phyloP scores from a whole-genome alignment of 73 alveolate species.

The Breviolum minutum region DNA sequence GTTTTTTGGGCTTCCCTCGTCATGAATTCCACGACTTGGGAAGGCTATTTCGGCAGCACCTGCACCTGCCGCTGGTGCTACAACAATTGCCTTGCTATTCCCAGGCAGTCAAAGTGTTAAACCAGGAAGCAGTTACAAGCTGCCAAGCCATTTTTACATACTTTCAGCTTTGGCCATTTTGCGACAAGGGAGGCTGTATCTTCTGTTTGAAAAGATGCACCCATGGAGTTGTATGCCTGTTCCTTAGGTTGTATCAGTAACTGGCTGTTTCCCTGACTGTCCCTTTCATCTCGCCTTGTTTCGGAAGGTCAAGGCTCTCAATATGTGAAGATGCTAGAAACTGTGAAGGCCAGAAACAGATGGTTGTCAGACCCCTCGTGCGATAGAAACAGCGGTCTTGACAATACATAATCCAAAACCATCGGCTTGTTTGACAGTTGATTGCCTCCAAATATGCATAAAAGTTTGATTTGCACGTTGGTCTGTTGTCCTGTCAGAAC shows the following conservation, averaged over 20 bases:
- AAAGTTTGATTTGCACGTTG: no score
- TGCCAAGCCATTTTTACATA: neutral
- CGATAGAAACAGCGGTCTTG: no score
- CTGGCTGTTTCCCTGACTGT: neutral
- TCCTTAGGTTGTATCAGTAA: no score
- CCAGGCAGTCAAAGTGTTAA: neutral
- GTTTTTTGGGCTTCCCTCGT: neutral
- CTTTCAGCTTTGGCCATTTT: neutral
- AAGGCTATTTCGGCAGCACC: neutral
- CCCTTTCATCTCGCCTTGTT: neutral
- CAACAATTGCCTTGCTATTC: slow-evolving; percentile 7
- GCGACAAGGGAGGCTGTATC: no score
- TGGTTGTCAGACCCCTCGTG: neutral
- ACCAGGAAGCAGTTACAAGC: no score
- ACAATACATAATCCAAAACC: no score
- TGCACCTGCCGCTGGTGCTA: slow-evolving; percentile 5
- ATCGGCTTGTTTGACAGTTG: no score
- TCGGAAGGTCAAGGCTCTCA: slow-evolving; percentile 77
- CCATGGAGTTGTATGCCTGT: no score
- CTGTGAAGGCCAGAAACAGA: slow-evolving; percentile 12
- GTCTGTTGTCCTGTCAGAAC: no score
- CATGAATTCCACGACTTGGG: neutral
- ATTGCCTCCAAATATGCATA: no score
- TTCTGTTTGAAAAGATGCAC: no score
- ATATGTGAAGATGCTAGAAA: slow-evolving; percentile 69